These are phyloP conservation scores for Yamadazyma triangularis DNA, from an alignment of 1,139 yeast species.

Conservation along the genomic window DNA sequence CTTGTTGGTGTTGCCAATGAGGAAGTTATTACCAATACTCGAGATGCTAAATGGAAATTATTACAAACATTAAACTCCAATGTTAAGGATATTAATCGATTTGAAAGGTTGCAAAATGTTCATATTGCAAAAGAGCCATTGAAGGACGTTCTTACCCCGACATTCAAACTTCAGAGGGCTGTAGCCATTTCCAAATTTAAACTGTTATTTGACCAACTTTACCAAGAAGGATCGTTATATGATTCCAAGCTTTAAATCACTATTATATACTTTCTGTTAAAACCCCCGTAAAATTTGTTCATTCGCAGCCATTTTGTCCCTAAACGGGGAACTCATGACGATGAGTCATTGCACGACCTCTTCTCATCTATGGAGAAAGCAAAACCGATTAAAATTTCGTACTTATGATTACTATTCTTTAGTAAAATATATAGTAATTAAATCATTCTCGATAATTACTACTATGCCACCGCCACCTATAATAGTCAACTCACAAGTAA, in stretches of 20 bases:
- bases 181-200: slow-evolving; percentile 37
- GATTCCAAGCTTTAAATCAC: slow-evolving; percentile 2
- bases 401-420: too few relatives aligned
- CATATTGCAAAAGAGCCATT: slow-evolving; percentile 32
- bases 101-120: slow-evolving; percentile 30
- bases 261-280: too few relatives aligned
- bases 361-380: too few relatives aligned
- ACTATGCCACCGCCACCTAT: slow-evolving; percentile 62
- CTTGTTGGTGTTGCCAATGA: slow-evolving; percentile 44
- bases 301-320: too few relatives aligned
- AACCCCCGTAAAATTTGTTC: too few relatives aligned
- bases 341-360: too few relatives aligned
- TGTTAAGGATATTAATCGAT: slow-evolving; percentile 21
- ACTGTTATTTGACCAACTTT: slow-evolving; percentile 44
- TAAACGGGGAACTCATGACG: too few relatives aligned
- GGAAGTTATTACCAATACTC: slow-evolving; percentile 8
- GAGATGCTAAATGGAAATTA: slow-evolving; percentile 17
- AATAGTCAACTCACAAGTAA: slow-evolving; percentile 66
- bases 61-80: slow-evolving; percentile 20
- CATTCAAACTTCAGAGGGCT: slow-evolving; percentile 30
- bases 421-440: too few relatives aligned
- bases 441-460: too few relatives aligned
- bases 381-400: too few relatives aligned
- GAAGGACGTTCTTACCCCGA: slow-evolving; percentile 36
- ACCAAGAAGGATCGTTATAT: slow-evolving; percentile 46